phyloP scores from a whole-genome alignment of 805 yeast genomes.

The Nakazawaea anatomiae region DNA sequence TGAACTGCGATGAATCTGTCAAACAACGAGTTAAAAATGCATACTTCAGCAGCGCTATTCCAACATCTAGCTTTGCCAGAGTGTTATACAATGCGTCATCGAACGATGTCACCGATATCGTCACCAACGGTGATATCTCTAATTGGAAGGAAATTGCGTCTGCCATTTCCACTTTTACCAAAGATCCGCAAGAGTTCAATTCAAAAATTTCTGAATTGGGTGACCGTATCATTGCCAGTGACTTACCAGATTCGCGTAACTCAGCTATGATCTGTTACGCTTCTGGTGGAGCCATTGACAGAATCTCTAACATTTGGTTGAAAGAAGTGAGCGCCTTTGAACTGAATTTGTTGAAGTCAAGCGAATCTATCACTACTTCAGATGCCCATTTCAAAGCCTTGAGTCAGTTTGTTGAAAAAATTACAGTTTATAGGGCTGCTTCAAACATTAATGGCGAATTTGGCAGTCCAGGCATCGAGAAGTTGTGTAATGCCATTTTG shows the following conservation, averaged over 20 bases:
- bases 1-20: slow-evolving; percentile 55
- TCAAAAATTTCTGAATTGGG: slow-evolving; percentile 63
- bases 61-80: slow-evolving; percentile 57
- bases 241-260: slow-evolving; percentile 42
- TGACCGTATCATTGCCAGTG: slow-evolving; percentile 56
- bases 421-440: slow-evolving; percentile 64
- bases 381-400: slow-evolving; percentile 83
- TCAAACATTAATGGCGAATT: slow-evolving; percentile 28
- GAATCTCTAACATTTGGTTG: slow-evolving; percentile 78
- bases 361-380: slow-evolving; percentile 51
- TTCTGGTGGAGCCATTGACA: slow-evolving; percentile 76
- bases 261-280: slow-evolving; percentile 74
- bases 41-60: slow-evolving; percentile 56
- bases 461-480: slow-evolving; percentile 38
- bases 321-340: slow-evolving; percentile 51
- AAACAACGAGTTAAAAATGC: slow-evolving; percentile 66
- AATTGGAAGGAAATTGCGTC: slow-evolving; percentile 84
- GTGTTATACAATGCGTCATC: slow-evolving; percentile 61
- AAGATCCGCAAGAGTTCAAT: slow-evolving; percentile 43
- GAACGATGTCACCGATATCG: slow-evolving; percentile 56
- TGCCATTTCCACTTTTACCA: slow-evolving; percentile 53
- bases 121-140: slow-evolving; percentile 65
- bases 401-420: slow-evolving; percentile 77
- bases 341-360: slow-evolving; percentile 33
- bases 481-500: slow-evolving; percentile 55